phyloP scores from a whole-genome alignment of 345 rosid genomes.

The Eutrema japonicum region DNA sequence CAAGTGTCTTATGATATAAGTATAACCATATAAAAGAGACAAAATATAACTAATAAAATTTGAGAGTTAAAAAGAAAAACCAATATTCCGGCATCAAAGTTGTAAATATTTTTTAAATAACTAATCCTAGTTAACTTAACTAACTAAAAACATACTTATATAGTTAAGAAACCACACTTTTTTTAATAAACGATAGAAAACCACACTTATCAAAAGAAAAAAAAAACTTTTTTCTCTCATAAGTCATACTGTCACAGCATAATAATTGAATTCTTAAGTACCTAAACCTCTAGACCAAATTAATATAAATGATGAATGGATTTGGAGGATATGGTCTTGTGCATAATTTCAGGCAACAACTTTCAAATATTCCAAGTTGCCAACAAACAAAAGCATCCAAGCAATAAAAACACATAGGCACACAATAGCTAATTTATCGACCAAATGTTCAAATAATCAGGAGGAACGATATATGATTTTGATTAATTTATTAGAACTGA shows the following conservation, averaged over 20 bases:
- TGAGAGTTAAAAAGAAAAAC: not conserved
- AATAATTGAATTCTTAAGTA: not conserved
- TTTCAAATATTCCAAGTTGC: constrained; percentile 16
- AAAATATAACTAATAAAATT: not conserved
- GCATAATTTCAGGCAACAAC: constrained; percentile 25
- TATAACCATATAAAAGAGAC: not conserved
- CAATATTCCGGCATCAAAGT: too few relatives aligned
- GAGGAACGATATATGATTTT: not conserved
- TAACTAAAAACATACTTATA: too few relatives aligned
- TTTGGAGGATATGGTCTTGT: constrained; percentile 23
- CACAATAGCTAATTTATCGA: constrained; percentile 12
- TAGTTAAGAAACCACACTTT: too few relatives aligned
- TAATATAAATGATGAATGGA: not conserved
- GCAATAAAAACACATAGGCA: constrained; percentile 23
- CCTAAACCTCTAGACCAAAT: not conserved
- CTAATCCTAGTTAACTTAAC: too few relatives aligned
- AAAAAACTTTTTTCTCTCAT: not conserved
- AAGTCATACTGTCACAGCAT: not conserved
- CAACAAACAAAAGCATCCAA: constrained; percentile 38
- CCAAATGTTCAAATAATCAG: constrained; percentile 24
- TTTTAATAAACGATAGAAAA: too few relatives aligned
- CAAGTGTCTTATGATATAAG: not conserved
- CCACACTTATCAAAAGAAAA: too few relatives aligned
- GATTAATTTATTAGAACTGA: constrained; percentile 21
- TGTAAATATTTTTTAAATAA: too few relatives aligned